Evolutionary conservation across 352 stramenopile genomes (phyloP), one percentile per base, ranked within the genome.

Genomic region (Plasmopara halstedii): DNA sequence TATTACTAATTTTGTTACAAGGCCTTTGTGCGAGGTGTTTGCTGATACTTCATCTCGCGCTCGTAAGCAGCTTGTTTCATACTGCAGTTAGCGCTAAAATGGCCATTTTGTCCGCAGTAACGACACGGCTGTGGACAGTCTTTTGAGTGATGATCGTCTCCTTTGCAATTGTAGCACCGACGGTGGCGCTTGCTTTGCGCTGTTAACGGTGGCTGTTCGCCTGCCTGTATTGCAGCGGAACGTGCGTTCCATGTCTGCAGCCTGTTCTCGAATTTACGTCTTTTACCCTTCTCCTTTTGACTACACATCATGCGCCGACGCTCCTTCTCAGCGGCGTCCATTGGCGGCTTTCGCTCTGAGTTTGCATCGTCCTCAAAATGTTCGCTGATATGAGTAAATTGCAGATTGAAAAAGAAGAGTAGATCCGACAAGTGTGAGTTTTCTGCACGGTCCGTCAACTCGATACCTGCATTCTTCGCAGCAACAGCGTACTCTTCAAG

Each of bases 151-250:
- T 94, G 82, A 43, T 74, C 73, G 17, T 74, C 66, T 46, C 86
- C 56, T 51, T 88, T 86, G 72, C 82, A 94, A 61, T 94, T 94
- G 66, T 79, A 94, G 60, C 82, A 94, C 9, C 70, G 69, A 11
- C 72, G 71, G 15, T 79, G 73, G 23, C 71, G 69, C 18, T 79
- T 80, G 19, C 50, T 62, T 38, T 78, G 64, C 2, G 42, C 37
- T 6, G 40, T 59, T 4, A 44, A 23, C 2, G 56, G 60, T 13
- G 25, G 51, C 18, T 60, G 14, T 37, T 87, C 67, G 39, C 76
- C 76, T 1, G 41, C 45, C 15, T 73, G 54, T 19, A 88, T 43
- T 4, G 75, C 75, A 15, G 66, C 54, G 13, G 58, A 48, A 10
- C 83, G 58, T 48, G 69, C 67, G 5, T 66, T 45, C 76, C 77